Evolutionary conservation across 208 protist genomes (phyloP).

Genomic region (Acanthamoeba royreba): DNA sequence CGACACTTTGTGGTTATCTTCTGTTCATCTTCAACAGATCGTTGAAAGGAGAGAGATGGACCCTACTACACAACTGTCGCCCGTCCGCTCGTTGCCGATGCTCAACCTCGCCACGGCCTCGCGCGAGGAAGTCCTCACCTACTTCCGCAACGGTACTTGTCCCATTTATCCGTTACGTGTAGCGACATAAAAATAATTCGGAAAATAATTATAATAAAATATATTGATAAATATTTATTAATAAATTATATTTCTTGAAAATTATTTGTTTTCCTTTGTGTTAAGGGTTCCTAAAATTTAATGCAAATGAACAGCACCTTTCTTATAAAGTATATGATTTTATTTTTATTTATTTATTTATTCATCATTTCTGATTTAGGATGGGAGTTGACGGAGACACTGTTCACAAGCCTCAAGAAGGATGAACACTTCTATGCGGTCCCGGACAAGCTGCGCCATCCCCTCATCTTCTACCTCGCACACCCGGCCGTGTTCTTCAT

Average conservation of each 20-base stretch:
- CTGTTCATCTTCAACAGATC: too few species aligned
- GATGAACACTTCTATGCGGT: conserved; percentile 86
- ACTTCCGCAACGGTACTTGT: conserved; percentile 40
- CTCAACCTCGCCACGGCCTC: conserved; percentile 29
- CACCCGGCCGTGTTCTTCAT: conserved; percentile 94
- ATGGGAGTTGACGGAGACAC: conserved; percentile 58
- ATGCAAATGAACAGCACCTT: background rate
- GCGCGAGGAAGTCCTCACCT: conserved; percentile 42
- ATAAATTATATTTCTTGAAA: background rate
- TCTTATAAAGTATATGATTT: background rate
- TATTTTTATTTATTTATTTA: too few species aligned
- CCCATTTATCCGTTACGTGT: background rate
- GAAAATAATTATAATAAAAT: too few species aligned
- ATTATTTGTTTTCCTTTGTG: background rate
- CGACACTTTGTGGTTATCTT: too few species aligned
- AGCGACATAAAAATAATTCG: background rate
- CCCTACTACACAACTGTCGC: too few species aligned
- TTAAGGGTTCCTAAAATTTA: too few species aligned
- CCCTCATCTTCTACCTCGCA: conserved; percentile 95
- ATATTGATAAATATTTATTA: too few species aligned
- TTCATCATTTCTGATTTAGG: conserved; percentile 20
- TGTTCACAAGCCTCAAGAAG: conserved; percentile 50
- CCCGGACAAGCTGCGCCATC: conserved; percentile 91
- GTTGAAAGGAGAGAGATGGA: background rate
- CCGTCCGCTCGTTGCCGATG: background rate